Conservation (phyloP, 2,329 filamentous ascomycete genomes). For the Cercospora sp. region DNA sequence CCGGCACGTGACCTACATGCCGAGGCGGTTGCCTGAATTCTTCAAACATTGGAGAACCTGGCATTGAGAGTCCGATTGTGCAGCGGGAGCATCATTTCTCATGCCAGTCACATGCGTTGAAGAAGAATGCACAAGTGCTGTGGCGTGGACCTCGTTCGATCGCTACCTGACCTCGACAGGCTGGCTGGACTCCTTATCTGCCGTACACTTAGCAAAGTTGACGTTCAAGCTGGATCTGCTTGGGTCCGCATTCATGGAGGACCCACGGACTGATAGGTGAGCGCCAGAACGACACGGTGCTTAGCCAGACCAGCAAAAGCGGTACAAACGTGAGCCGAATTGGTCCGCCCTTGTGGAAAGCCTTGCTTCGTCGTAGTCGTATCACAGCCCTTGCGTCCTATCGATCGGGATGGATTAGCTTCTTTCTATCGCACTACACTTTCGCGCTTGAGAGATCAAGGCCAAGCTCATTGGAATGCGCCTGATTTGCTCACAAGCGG, state of each 20-base stretch:
- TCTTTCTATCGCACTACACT: neutral
- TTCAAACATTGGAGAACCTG: neutral
- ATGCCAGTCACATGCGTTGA: neutral
- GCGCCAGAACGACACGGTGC: neutral
- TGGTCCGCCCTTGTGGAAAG: neutral
- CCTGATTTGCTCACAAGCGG: neutral
- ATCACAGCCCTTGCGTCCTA: neutral
- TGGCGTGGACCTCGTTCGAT: neutral
- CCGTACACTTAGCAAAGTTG: neutral
- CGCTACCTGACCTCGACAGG: neutral
- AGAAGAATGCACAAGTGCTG: neutral
- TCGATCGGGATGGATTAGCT: neutral
- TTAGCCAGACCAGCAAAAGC: neutral
- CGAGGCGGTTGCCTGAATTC: neutral
- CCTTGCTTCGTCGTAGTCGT: neutral
- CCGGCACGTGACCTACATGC: neutral
- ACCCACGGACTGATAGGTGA: neutral
- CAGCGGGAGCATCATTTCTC: neutral
- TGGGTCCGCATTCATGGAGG: neutral
- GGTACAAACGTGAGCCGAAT: neutral
- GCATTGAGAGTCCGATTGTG: neutral
- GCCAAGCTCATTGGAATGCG: neutral
- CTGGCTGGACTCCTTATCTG: neutral
- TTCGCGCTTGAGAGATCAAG: neutral
- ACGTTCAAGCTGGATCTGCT: neutral